These are phyloP conservation scores for Haplosporangium gracile DNA, from an alignment of 192 early-diverging fungal genomes.

Conservation along the genomic window DNA sequence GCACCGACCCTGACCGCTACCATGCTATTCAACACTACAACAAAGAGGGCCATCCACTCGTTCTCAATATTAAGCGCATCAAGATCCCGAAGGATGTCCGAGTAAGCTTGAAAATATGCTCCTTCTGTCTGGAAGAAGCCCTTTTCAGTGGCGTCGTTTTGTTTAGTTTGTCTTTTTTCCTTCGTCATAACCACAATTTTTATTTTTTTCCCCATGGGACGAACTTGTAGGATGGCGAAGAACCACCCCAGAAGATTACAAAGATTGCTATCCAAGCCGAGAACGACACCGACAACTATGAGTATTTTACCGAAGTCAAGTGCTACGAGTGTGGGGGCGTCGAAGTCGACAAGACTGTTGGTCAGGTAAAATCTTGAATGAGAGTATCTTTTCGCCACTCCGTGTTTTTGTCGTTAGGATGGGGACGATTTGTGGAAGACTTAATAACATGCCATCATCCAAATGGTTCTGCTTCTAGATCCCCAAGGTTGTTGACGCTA, in stretches of 20 bases:
- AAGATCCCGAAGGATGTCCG: conserved; percentile 62
- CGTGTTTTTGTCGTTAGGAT: neutral
- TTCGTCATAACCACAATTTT: conserved; percentile 18
- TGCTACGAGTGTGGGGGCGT: conserved; percentile 85
- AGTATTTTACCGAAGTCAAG: conserved; percentile 77
- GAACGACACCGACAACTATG: conserved; percentile 77
- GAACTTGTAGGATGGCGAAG: conserved; percentile 57
- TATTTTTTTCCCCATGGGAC: conserved; percentile 10
- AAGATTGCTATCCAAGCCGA: conserved; percentile 92
- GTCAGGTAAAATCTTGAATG: conserved; percentile 59
- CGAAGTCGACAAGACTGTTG: conserved; percentile 68
- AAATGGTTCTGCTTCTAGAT: conserved; percentile 59
- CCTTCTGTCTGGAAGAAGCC: neutral
- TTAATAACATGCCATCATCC: neutral
- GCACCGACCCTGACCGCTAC: conserved; percentile 68
- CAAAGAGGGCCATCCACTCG: conserved; percentile 82
- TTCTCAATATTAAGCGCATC: conserved; percentile 85
- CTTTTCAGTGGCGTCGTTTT: neutral
- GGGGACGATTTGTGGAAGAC: neutral
- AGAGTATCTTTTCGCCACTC: neutral
- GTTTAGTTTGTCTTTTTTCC: neutral
- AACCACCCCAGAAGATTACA: conserved; percentile 91
- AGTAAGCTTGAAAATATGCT: conserved; percentile 38
- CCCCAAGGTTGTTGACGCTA: conserved; percentile 70
- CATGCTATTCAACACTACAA: conserved; percentile 85